Percentiles rank a stretch among this genome's conserved stretches.
Evolutionary conservation across 2,329 filamentous ascomycete genomes (phyloP).

Genomic region (Pseudodiploospora longispora): DNA sequence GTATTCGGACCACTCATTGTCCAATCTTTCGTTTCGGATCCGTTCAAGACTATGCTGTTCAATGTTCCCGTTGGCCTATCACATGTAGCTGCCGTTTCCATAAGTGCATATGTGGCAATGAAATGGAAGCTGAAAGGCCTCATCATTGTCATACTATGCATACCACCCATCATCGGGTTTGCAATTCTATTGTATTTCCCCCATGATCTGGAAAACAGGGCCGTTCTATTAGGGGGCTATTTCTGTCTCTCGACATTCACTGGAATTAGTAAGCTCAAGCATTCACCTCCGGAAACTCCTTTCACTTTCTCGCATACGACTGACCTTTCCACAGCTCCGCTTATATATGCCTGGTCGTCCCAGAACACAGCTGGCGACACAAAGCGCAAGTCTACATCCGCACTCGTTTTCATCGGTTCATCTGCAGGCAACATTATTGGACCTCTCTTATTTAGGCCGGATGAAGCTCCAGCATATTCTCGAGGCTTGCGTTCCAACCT

Average conservation of each 20-base stretch:
- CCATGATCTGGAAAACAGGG: conserved; percentile 37
- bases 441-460: conserved; percentile 54
- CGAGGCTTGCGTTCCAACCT: conserved; percentile 53
- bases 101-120: conserved; percentile 48
- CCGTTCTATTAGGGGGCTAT: conserved; percentile 45
- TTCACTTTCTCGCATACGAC: conserved; percentile 19
- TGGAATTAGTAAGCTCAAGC: conserved; percentile 23
- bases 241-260: conserved; percentile 52
- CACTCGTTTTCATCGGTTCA: conserved; percentile 56
- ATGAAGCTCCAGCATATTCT: conserved; percentile 29
- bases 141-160: conserved; percentile 44
- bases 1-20: conserved; percentile 55
- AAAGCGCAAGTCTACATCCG: conserved; percentile 59
- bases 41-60: conserved; percentile 50
- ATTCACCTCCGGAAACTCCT: conserved; percentile 8
- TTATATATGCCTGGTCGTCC: conserved; percentile 53
- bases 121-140: conserved; percentile 48
- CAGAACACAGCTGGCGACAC: conserved; percentile 62
- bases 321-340: conserved; percentile 31
- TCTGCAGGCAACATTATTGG: conserved; percentile 60
- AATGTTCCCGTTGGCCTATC: conserved; percentile 54
- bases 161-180: conserved; percentile 50
- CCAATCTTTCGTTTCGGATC: conserved; percentile 48
- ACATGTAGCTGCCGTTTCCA: conserved; percentile 50
- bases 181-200: conserved; percentile 43